A percentile compares a stretch with the other conserved stretches of the same genome.
These are phyloP conservation scores for Magnolia changhungtana DNA, from an alignment of 164 flowering plant species.

Conservation along the genomic window DNA sequence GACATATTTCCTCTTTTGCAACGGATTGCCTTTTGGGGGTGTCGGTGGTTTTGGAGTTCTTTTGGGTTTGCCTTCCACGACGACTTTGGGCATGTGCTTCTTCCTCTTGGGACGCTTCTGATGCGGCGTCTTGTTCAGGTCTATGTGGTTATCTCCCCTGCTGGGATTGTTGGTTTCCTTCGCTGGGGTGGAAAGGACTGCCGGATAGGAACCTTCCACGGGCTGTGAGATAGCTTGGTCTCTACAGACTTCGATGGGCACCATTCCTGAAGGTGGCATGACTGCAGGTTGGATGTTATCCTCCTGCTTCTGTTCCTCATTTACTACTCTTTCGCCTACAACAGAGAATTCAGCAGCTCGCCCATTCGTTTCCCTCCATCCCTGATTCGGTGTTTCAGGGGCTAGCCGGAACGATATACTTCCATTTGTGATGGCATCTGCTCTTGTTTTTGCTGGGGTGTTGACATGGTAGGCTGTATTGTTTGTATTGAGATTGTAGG, in stretches of 20 bases:
- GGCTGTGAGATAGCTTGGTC: constrained; percentile 17
- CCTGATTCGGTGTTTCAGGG: constrained; percentile 45
- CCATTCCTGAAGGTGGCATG: constrained; percentile 10
- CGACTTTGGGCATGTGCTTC: constrained; percentile 61
- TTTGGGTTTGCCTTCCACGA: constrained; percentile 52
- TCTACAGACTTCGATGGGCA: constrained; percentile 5
- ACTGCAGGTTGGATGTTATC: constrained; percentile 3
- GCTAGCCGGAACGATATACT: constrained; percentile 20
- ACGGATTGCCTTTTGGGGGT: constrained; percentile 10
- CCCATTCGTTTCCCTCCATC: not conserved
- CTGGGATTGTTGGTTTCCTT: constrained; percentile 31
- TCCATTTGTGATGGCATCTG: constrained; percentile 16
- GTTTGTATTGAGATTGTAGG: constrained; percentile 28
- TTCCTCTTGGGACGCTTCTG: constrained; percentile 16
- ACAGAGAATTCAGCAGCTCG: not conserved
- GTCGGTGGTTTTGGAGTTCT: constrained; percentile 32
- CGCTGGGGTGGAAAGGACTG: constrained; percentile 16
- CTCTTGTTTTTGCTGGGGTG: constrained; percentile 17
- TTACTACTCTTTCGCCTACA: not conserved
- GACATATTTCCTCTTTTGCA: constrained; percentile 10
- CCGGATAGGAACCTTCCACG: constrained; percentile 18
- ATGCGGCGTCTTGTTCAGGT: constrained; percentile 12
- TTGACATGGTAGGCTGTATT: constrained; percentile 26
- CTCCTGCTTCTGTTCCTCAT: constrained; percentile 10
- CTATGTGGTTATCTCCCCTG: not conserved